phyloP scores from a whole-genome alignment of 306 rosid genomes.

The Sechiopsis laciniata region DNA sequence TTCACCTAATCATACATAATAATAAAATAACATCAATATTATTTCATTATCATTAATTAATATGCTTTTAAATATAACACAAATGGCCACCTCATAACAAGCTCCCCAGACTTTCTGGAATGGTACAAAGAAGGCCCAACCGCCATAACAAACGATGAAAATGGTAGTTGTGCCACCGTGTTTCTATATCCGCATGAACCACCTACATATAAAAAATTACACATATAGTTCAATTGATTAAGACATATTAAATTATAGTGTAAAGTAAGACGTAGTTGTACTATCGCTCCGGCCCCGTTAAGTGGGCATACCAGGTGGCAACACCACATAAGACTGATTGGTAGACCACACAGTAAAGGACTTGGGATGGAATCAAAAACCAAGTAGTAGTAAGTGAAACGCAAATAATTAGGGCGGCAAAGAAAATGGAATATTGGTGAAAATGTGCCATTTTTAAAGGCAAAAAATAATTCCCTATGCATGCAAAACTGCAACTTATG shows the following conservation, averaged over 20 bases:
- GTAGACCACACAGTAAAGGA: neutral
- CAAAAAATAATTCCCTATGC: too few relatives aligned
- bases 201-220: neutral
- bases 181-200: conserved; percentile 59
- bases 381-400: conserved; percentile 6
- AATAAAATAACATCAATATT: too few relatives aligned
- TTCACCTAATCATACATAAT: conserved; percentile 41
- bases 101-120: conserved; percentile 71
- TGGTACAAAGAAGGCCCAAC: conserved; percentile 57
- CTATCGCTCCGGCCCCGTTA: conserved; percentile 21
- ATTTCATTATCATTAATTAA: too few relatives aligned
- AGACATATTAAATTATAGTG: too few relatives aligned
- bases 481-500: too few relatives aligned
- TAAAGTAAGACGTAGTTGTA: neutral
- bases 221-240: too few relatives aligned
- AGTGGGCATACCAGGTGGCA: conserved; percentile 23
- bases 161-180: conserved; percentile 55
- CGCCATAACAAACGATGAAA: conserved; percentile 48
- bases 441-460: too few relatives aligned
- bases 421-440: neutral
- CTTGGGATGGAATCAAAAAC: conserved; percentile 20
- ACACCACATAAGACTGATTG: neutral
- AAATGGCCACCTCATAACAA: conserved; percentile 34
- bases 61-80: too few relatives aligned
- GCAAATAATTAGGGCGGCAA: neutral